Conservation (phyloP, 306 rosid genomes). For the Quercus agrifolia region DNA sequence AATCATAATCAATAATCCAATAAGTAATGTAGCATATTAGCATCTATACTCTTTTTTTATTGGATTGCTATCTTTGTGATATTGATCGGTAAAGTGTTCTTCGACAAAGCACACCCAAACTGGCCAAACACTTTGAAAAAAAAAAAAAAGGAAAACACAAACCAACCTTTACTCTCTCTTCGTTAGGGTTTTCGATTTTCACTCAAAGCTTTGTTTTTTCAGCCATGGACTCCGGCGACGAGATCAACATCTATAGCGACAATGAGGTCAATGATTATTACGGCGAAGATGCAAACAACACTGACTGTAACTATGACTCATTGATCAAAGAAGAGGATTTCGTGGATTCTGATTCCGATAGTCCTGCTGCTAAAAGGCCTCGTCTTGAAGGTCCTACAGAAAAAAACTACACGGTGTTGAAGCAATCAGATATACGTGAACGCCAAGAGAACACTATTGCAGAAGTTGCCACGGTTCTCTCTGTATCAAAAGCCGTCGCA, state of each 20-base stretch:
- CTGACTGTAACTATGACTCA: not conserved
- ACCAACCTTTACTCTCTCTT: not conserved
- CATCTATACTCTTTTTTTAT: too few relatives aligned
- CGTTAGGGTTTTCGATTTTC: too few relatives aligned
- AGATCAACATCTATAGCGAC: not conserved
- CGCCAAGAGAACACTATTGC: slow-evolving; percentile 25
- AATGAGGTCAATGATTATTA: not conserved
- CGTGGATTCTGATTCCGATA: not conserved
- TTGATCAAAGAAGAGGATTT: not conserved
- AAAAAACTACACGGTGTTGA: not conserved
- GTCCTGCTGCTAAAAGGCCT: not conserved
- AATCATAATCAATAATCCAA: too few relatives aligned
- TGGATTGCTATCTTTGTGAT: too few relatives aligned
- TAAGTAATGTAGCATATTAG: too few relatives aligned
- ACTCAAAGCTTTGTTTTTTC: not conserved
- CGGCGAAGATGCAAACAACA: not conserved
- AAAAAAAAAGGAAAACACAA: too few relatives aligned
- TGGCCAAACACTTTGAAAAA: too few relatives aligned
- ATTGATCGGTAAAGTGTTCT: not conserved
- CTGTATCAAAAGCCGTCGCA: slow-evolving; percentile 25
- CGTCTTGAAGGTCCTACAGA: not conserved
- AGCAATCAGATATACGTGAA: slow-evolving; percentile 13
- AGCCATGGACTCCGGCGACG: not conserved
- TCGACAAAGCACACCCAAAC: not conserved
- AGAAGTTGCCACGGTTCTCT: slow-evolving; percentile 26